Evolutionary conservation across 768 basidiomycete genomes (phyloP).

Genomic region (Macrolepiota fuliginosa): DNA sequence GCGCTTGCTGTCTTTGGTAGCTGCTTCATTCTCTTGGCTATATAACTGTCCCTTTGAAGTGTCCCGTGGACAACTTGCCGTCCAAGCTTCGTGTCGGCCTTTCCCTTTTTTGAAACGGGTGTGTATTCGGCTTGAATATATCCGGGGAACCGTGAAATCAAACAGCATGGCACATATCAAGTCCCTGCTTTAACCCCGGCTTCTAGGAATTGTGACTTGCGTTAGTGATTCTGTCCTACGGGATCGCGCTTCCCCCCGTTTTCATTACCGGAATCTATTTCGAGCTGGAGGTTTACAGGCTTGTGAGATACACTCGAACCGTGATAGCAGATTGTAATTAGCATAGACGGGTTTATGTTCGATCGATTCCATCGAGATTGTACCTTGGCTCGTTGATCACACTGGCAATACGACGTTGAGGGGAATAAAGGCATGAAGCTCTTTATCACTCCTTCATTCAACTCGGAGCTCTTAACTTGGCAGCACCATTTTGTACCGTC

Average conservation of each 20-base stretch:
- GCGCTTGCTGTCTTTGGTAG: neutral
- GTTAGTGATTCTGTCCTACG: neutral
- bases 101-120: neutral
- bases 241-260: neutral
- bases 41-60: neutral
- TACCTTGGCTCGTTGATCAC: neutral
- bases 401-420: neutral
- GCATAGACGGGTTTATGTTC: neutral
- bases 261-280: neutral
- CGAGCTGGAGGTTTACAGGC: neutral
- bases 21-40: neutral
- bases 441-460: too few relatives aligned
- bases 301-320: neutral
- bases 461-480: too few relatives aligned
- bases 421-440: neutral
- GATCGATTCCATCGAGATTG: constrained; percentile 4
- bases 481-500: too few relatives aligned
- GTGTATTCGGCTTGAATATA: neutral
- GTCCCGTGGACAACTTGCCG: neutral
- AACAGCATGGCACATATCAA: neutral
- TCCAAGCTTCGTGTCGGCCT: neutral
- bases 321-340: constrained; percentile 1
- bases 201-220: neutral
- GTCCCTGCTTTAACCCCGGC: neutral
- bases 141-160: neutral